Evolutionary conservation across 441 rosid species (phyloP), one percentile per base, ranked within the genome.

Genomic region (Isatis lusitanica): DNA sequence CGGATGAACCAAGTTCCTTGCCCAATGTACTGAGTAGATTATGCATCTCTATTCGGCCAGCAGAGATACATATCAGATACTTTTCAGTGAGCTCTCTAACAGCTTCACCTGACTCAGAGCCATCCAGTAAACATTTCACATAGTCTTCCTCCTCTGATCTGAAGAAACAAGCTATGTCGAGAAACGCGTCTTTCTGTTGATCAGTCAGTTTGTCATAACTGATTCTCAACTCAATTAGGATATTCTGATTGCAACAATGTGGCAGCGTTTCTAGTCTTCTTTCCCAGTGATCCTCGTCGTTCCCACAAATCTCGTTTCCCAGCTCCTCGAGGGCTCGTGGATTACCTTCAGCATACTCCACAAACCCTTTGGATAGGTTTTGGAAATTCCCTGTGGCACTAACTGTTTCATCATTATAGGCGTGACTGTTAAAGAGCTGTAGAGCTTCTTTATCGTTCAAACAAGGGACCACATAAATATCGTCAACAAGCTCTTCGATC

Each of bases 141-240:
- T 28, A 28, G 6, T 63, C 18, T 2, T 63, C 64, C 10, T 44
- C 52, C 50, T 30, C 38, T 9, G 74, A 70, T 24, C 46, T 53
- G 57, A 69, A 57, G 63, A 70, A 79, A 57, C 78, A 82, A 0
- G 79, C 77, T 16, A 82, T 70, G 24, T 82, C 83, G 33, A 69
- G 65, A 43, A 69, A 69, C 10, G 16, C 46, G 3, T 69, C 65
- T 1, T 58, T 57, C 24, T 69, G 71, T 6, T 73, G 24, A 1
- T 12, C 12, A 1, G 0, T 60, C 1, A 82, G 59, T 13, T 31
- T n/a, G 15, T 73, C 70, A 73, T 48, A 75, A 53, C 83, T 73
- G 9, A 64, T 26, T 62, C 1, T 76, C 11, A 76, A 51, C 4
- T 8, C 40, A 2, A 12, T 18, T 24, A 2, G 15, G 12, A 82